Percentiles rank a stretch among this genome's conserved stretches.
phyloP scores from a whole-genome alignment of 225 moss, liverwort and hornwort species.

The Neckera pumila region DNA sequence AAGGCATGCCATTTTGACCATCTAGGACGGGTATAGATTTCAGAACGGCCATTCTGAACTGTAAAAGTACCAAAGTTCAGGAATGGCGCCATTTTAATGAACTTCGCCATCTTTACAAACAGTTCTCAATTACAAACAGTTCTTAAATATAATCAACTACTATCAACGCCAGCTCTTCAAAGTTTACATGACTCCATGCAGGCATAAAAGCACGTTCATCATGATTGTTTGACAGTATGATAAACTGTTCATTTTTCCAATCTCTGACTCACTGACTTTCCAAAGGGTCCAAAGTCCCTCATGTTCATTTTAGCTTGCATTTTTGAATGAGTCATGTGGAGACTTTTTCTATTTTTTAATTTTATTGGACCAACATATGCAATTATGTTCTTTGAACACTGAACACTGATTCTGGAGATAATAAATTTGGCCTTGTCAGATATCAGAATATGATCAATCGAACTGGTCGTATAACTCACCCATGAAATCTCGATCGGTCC shows the following conservation, averaged over 20 bases:
- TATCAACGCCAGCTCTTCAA: background rate
- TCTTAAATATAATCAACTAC: background rate
- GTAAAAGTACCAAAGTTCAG: too few species aligned
- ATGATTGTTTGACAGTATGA: background rate
- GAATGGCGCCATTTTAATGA: too few species aligned
- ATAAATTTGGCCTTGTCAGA: background rate
- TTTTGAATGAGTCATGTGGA: background rate
- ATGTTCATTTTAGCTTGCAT: background rate
- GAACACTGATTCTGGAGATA: background rate
- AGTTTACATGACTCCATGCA: background rate
- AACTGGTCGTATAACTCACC: background rate
- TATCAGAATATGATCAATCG: background rate
- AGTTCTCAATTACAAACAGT: too few species aligned
- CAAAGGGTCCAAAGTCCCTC: background rate
- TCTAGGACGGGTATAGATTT: too few species aligned
- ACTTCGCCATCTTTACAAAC: too few species aligned
- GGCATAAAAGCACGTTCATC: background rate
- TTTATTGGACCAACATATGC: background rate
- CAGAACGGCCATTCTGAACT: too few species aligned
- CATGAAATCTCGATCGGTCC: background rate
- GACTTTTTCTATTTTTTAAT: too few species aligned
- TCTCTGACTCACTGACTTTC: background rate
- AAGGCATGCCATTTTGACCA: too few species aligned
- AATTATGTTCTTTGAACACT: background rate
- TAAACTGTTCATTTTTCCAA: background rate